These are phyloP conservation scores for Lepidium sativum DNA, from an alignment of 345 rosid species.

Conservation along the genomic window DNA sequence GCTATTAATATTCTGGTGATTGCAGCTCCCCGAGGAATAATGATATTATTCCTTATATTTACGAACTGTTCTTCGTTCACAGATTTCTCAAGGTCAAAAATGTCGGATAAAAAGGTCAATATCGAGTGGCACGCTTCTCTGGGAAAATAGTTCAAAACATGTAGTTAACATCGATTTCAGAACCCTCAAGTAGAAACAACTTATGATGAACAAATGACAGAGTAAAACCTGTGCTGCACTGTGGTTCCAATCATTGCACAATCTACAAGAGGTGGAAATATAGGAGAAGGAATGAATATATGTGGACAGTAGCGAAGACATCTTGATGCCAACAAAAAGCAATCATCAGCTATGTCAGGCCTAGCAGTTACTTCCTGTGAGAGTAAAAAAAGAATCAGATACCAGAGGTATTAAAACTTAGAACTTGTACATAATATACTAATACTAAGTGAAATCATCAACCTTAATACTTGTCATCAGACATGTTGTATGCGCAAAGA, in stretches of 20 bases:
- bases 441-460: not conserved
- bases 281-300: conserved; percentile 67
- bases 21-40: conserved; percentile 80
- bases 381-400: conserved; percentile 12
- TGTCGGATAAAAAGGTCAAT: conserved; percentile 81
- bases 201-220: not conserved
- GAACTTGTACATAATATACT: not conserved
- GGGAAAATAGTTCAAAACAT: conserved; percentile 22
- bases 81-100: conserved; percentile 75
- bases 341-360: conserved; percentile 96
- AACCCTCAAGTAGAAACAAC: not conserved
- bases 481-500: conserved; percentile 73
- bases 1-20: conserved; percentile 76
- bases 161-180: conserved; percentile 1
- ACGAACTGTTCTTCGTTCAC: conserved; percentile 53
- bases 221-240: conserved; percentile 83
- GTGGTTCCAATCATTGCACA: conserved; percentile 82
- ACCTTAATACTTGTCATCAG: conserved; percentile 88
- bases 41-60: conserved; percentile 53
- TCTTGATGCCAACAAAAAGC: conserved; percentile 89
- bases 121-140: conserved; percentile 96
- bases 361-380: conserved; percentile 87
- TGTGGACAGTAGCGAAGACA: conserved; percentile 96
- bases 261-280: conserved; percentile 73
- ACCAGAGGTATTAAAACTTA: not conserved